Conservation (phyloP, 768 basidiomycete genomes). For the Fomitopsis serialis region DNA sequence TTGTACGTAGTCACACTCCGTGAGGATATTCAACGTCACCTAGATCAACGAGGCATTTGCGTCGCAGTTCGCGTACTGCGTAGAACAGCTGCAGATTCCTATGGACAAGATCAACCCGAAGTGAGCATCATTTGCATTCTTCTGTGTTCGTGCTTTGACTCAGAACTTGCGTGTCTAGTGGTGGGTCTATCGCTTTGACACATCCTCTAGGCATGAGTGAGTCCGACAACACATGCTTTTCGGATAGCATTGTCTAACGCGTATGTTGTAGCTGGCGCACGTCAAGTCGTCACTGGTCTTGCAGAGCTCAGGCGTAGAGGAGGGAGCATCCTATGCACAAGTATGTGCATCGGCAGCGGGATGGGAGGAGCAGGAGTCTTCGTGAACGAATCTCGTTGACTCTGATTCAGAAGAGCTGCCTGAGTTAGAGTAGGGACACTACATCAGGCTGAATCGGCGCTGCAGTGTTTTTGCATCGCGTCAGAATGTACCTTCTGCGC, state of each 20-base stretch:
- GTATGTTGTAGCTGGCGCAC: conserved; percentile 57
- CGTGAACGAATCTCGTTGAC: conserved; percentile 50
- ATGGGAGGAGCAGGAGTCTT: conserved; percentile 86
- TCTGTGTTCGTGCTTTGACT: background rate
- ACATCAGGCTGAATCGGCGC: too few species aligned
- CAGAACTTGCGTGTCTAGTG: conserved; percentile 36
- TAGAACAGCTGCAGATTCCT: conserved; percentile 72
- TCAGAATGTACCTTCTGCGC: too few species aligned
- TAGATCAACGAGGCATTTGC: conserved; percentile 92
- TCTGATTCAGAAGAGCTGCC: background rate
- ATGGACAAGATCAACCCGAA: conserved; percentile 84
- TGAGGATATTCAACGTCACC: background rate
- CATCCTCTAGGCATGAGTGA: conserved; percentile 84
- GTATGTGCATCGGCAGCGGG: conserved; percentile 79
- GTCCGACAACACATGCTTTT: conserved; percentile 14
- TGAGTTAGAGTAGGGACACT: background rate
- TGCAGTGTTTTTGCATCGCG: too few species aligned
- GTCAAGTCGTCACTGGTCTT: conserved; percentile 87
- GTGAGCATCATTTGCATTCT: conserved; percentile 34
- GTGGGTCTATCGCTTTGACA: conserved; percentile 79
- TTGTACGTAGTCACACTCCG: background rate
- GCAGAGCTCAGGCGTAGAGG: conserved; percentile 70
- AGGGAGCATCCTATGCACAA: conserved; percentile 72
- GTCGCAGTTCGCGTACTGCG: conserved; percentile 89
- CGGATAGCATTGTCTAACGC: background rate